Percentiles rank a stretch among this genome's conserved stretches.
phyloP scores from a whole-genome alignment of 108 stramenopile genomes.

The Bacterosira constricta region DNA sequence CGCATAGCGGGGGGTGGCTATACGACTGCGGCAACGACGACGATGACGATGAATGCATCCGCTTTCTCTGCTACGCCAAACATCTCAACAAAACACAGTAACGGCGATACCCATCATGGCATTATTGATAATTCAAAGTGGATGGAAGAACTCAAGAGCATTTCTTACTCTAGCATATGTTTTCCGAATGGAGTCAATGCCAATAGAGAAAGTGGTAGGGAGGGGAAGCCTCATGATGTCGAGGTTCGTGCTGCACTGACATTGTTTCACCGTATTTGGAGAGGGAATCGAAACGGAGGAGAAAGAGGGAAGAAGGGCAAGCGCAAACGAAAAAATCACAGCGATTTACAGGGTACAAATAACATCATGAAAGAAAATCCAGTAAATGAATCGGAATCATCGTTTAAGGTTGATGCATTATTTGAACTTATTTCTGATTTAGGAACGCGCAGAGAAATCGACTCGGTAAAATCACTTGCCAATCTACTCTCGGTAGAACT shows the following conservation, averaged over 20 bases:
- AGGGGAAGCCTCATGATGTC: constrained; percentile 71
- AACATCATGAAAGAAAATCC: background rate
- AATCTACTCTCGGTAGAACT: constrained; percentile 42
- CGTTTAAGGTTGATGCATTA: background rate
- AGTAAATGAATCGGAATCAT: background rate
- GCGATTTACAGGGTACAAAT: background rate
- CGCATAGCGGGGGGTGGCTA: constrained; percentile 2
- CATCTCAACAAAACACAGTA: background rate
- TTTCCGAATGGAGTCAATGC: background rate
- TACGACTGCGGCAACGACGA: background rate
- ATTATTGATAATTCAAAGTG: too few relatives aligned
- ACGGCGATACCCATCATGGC: too few relatives aligned
- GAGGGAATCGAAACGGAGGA: background rate
- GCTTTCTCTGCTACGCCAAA: too few relatives aligned
- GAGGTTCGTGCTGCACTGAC: constrained; percentile 65
- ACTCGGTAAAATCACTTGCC: constrained; percentile 54
- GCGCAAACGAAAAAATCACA: background rate
- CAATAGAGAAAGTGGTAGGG: background rate
- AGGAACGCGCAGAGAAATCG: constrained; percentile 55
- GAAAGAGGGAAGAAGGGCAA: background rate
- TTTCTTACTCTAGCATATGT: background rate
- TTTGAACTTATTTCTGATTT: constrained; percentile 62
- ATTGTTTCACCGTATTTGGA: constrained; percentile 50
- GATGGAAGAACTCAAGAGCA: background rate
- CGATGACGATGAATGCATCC: background rate